phyloP scores from a whole-genome alignment of 352 stramenopile species.

The Phytophthora nicotianae region DNA sequence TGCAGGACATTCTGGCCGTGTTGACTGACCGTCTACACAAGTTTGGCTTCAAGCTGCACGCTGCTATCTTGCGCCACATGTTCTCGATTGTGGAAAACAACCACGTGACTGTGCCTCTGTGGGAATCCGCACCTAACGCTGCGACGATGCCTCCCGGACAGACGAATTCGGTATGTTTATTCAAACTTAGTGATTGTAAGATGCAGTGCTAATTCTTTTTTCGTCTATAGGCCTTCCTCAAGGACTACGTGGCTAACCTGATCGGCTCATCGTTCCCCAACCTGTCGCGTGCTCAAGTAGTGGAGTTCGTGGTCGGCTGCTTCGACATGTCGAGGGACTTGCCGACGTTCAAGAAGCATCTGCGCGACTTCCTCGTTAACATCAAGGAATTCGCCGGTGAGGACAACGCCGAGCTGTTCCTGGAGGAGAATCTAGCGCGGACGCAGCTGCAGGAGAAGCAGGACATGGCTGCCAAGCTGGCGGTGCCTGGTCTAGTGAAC shows the following conservation, averaged over 20 bases:
- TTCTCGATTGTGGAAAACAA: slow-evolving; percentile 97
- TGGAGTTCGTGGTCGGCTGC: slow-evolving; percentile 97
- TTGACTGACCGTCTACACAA: slow-evolving; percentile 99
- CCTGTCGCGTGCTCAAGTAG: slow-evolving; percentile 92
- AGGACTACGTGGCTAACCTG: slow-evolving; percentile 96
- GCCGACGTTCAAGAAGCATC: slow-evolving; percentile 97
- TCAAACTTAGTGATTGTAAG: neutral
- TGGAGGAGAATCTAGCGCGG: slow-evolving; percentile 94
- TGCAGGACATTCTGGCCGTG: slow-evolving; percentile 96
- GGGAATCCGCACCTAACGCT: slow-evolving; percentile 90
- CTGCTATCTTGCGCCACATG: slow-evolving; percentile 97
- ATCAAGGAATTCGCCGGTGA: slow-evolving; percentile 98
- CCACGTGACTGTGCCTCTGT: slow-evolving; percentile 96
- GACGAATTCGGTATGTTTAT: slow-evolving; percentile 73
- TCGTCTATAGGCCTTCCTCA: slow-evolving; percentile 86
- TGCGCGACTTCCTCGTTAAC: slow-evolving; percentile 99
- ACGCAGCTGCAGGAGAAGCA: slow-evolving; percentile 89
- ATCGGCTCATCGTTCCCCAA: slow-evolving; percentile 98
- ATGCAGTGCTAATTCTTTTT: neutral
- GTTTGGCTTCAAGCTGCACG: slow-evolving; percentile 98
- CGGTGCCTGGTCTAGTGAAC: slow-evolving; percentile 92
- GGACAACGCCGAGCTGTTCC: slow-evolving; percentile 97
- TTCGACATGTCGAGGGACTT: slow-evolving; percentile 98
- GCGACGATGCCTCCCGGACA: slow-evolving; percentile 59
- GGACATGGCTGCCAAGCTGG: slow-evolving; percentile 79